phyloP scores from a whole-genome alignment of 441 rosid species.

The Pelargonium citronellum region DNA sequence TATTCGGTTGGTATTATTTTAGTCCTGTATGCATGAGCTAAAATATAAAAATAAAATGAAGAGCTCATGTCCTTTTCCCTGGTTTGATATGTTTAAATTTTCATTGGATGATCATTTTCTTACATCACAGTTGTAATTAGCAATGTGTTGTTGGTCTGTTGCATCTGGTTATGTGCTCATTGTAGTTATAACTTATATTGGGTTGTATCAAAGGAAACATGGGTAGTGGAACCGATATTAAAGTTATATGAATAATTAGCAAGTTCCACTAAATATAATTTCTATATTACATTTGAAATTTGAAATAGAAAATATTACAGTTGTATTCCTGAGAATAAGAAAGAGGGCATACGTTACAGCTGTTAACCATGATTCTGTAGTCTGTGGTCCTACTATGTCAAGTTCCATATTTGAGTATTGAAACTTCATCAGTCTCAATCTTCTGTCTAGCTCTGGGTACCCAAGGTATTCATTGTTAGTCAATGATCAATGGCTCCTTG shows the following conservation, averaged over 20 bases:
- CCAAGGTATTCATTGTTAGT: not conserved
- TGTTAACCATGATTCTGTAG: not conserved
- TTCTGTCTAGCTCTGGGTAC: not conserved
- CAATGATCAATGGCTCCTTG: not conserved
- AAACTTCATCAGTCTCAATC: not conserved
- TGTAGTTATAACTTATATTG: not conserved
- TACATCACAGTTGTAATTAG: not conserved
- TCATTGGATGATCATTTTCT: not conserved
- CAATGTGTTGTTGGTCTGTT: not conserved
- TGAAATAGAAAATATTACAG: too few species aligned
- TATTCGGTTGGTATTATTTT: not conserved
- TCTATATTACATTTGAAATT: not conserved
- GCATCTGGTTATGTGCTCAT: not conserved
- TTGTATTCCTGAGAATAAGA: not conserved
- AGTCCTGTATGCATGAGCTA: not conserved
- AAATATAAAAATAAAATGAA: not conserved
- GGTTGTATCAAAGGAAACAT: not conserved
- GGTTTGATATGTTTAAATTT: not conserved
- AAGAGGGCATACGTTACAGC: not conserved
- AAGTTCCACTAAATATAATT: not conserved
- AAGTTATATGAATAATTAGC: not conserved
- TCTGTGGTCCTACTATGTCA: not conserved
- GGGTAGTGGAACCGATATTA: not conserved
- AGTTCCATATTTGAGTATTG: not conserved
- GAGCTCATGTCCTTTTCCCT: not conserved